Percentiles rank a stretch among this genome's conserved stretches.
These are phyloP conservation scores for Colletotrichum sp. DNA, from an alignment of 2,329 filamentous ascomycete species.

Conservation along the genomic window DNA sequence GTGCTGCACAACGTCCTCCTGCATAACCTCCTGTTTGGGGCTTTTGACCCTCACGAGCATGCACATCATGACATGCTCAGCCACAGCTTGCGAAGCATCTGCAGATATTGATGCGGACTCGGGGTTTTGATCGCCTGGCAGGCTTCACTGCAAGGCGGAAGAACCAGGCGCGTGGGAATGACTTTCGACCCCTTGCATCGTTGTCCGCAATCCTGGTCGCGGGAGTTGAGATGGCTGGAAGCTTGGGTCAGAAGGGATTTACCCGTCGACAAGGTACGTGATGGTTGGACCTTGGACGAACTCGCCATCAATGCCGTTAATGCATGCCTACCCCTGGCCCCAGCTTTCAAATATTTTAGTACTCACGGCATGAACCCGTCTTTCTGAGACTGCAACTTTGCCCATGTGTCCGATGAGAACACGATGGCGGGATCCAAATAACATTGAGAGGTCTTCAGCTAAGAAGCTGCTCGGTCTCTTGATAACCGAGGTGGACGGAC, in stretches of 20 bases:
- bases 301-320: background rate
- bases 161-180: background rate
- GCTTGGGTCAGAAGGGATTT: constrained; percentile 7
- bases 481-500: background rate
- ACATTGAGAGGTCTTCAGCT: background rate
- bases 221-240: constrained; percentile 5
- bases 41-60: background rate
- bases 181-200: background rate
- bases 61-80: background rate
- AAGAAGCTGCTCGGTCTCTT: background rate
- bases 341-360: background rate
- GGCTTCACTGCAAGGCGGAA: background rate
- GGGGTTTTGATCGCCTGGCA: background rate
- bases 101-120: background rate
- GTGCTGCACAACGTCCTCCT: background rate
- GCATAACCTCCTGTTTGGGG: constrained; percentile 2
- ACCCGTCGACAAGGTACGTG: background rate
- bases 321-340: background rate
- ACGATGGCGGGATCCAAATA: background rate
- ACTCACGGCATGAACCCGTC: background rate
- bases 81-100: background rate
- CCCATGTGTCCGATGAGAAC: background rate
- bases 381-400: background rate
- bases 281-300: constrained; percentile 7
- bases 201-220: background rate